Evolutionary conservation across 2,329 filamentous ascomycete species (phyloP), one percentile per base, ranked within the genome.

Genomic region (Microdochium bolleyi): DNA sequence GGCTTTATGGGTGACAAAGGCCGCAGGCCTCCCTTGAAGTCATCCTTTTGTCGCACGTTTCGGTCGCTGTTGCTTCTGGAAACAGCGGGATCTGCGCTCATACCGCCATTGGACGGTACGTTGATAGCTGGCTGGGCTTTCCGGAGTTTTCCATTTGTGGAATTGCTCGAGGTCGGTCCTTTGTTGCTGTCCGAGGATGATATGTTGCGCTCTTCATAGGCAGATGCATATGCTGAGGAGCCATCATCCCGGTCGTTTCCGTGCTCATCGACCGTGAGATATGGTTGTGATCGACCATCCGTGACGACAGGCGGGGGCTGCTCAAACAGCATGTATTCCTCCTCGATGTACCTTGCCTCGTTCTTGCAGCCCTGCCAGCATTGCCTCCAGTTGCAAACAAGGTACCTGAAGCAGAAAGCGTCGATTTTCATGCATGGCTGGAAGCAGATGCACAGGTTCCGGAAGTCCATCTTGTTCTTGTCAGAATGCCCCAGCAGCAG

Each of bases 391-490:
- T 97, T 88, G 64, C 90, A 89, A 21, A 97, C 92, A 13, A 97
- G 77, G 59, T 96, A 96, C 62, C 92, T 90, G 78, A 97, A 97
- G 67, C 90, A 95, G 67, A 92, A 95, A 1, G 86, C 86, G 63
- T 97, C 92, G 54, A 97, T 94, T 71, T 92, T 95, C 82, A 97
- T 90, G 69, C 91, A 95, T 3, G 92, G 92, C 69, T 96, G 91
- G 70, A 96, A 96, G 73, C 92, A 97, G 61, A 96, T 95, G 72
- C 91, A 95, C 24, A 97, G 76, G 59, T 96, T 96, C 64, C 89
- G 85, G 66, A 92, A 96, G 66, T 95, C 90, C 92, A 97, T 97
- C 74, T 95, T 96, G 79, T 96, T 97, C 75, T 92, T 92, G 58
- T 95, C 89, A 24, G 91, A 88, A 68, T 95, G 92, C 1, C 89